Percentiles rank a stretch among this genome's conserved stretches.
These are phyloP conservation scores for Myriosclerotinia curreyana DNA, from an alignment of 2,329 filamentous ascomycete species.

Conservation along the genomic window DNA sequence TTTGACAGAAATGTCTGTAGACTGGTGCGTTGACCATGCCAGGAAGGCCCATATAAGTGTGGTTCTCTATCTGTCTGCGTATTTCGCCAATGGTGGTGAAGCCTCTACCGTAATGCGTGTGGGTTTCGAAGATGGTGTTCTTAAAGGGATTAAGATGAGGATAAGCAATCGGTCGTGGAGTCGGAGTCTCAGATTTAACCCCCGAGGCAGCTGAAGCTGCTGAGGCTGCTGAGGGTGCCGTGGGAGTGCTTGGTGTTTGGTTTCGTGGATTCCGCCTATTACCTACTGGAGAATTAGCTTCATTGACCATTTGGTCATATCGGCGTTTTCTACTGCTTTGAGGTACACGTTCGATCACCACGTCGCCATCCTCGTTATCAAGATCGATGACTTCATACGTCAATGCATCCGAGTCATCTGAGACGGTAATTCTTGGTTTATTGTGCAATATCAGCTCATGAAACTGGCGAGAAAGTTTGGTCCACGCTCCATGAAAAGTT, in stretches of 20 bases:
- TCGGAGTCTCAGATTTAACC: not conserved
- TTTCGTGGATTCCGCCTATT: no score
- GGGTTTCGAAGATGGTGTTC: conserved; percentile 12
- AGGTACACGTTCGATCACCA: no score
- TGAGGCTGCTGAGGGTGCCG: no score
- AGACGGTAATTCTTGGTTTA: conserved; percentile 38
- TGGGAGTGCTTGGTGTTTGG: no score
- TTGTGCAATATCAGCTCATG: conserved; percentile 15
- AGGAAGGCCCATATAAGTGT: conserved; percentile 57
- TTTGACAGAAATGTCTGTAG: conserved; percentile 54
- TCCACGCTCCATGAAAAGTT: conserved; percentile 48
- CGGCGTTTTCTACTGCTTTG: no score
- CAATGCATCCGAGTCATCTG: conserved; percentile 16
- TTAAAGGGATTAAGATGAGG: not conserved
- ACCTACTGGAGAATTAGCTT: no score
- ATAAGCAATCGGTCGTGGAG: not conserved
- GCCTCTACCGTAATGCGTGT: conserved; percentile 5
- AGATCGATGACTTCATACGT: conserved; percentile 21
- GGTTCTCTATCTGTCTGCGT: conserved; percentile 52
- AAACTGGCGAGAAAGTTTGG: conserved; percentile 39
- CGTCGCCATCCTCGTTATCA: conserved; percentile 24
- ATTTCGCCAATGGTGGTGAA: conserved; percentile 43
- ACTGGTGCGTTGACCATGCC: conserved; percentile 58
- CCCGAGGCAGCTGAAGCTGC: no score
- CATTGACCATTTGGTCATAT: no score